Conservation (phyloP, 192 early-diverging fungal genomes). For the Rhizoclosmatium globosum region DNA sequence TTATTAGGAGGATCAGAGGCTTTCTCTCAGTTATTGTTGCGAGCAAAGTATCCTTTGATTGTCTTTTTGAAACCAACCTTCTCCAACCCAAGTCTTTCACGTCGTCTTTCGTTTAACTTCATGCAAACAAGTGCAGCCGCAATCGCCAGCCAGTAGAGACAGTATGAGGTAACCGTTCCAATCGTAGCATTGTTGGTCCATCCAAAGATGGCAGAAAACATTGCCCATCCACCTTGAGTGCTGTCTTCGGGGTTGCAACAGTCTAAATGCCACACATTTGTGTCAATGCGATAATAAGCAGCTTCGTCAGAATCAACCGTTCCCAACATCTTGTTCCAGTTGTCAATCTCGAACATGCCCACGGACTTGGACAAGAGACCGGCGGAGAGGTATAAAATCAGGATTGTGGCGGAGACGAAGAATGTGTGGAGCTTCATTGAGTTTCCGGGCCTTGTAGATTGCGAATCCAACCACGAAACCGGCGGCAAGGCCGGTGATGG, state of each 20-base stretch:
- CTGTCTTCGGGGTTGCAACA: constrained; percentile 66
- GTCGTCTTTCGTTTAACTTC: constrained; percentile 41
- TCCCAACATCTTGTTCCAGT: constrained; percentile 51
- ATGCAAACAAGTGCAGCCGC: constrained; percentile 60
- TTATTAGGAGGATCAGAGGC: neutral
- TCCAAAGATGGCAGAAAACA: constrained; percentile 80
- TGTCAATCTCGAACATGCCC: constrained; percentile 71
- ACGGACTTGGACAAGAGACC: constrained; percentile 79
- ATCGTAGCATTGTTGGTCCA: constrained; percentile 81
- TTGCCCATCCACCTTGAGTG: constrained; percentile 63
- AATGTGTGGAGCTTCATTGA: constrained; percentile 71
- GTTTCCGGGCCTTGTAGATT: constrained; percentile 66
- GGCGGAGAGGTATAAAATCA: constrained; percentile 83
- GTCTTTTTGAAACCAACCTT: constrained; percentile 32
- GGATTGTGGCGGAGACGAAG: constrained; percentile 73
- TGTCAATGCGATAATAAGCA: constrained; percentile 8
- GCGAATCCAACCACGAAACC: constrained; percentile 76
- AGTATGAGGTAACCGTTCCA: constrained; percentile 80
- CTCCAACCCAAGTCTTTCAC: neutral
- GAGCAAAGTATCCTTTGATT: constrained; percentile 11
- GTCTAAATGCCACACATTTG: constrained; percentile 24
- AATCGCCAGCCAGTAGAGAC: constrained; percentile 79
- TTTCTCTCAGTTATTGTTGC: too few relatives aligned
- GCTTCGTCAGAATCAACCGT: constrained; percentile 11
- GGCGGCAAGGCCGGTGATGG: constrained; percentile 71